These are phyloP conservation scores for Trichoderma sp. DNA, from an alignment of 2,329 filamentous ascomycete genomes.

Conservation along the genomic window DNA sequence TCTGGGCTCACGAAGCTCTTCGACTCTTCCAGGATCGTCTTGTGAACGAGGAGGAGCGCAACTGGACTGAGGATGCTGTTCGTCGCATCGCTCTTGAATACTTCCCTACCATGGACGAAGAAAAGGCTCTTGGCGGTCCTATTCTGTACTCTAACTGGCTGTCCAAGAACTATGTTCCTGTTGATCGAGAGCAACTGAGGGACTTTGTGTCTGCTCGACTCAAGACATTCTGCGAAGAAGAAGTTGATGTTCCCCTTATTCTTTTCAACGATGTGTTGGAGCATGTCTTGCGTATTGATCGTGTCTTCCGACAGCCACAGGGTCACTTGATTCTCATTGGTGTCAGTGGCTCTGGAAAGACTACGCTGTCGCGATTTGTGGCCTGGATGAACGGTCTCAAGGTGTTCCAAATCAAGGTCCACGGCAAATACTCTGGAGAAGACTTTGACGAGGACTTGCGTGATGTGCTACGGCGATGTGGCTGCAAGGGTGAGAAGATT, in stretches of 20 bases:
- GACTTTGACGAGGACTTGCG: slow-evolving; percentile 98
- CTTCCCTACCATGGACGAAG: slow-evolving; percentile 94
- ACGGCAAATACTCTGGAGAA: slow-evolving; percentile 96
- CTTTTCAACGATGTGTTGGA: slow-evolving; percentile 99
- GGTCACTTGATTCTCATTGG: slow-evolving; percentile 98
- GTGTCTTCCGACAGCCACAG: slow-evolving; percentile 97
- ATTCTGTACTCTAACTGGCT: slow-evolving; percentile 99
- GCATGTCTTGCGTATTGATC: slow-evolving; percentile 96
- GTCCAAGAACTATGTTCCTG: slow-evolving; percentile 96
- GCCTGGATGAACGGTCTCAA: slow-evolving; percentile 99
- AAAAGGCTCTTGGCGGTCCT: slow-evolving; percentile 84
- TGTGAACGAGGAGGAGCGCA: slow-evolving; percentile 88
- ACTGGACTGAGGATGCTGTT: slow-evolving; percentile 92
- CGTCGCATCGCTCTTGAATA: slow-evolving; percentile 83
- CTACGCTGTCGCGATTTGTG: slow-evolving; percentile 94
- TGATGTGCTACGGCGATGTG: slow-evolving; percentile 88
- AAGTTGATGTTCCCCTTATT: slow-evolving; percentile 96
- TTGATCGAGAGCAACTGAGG: slow-evolving; percentile 90
- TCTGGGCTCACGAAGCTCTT: slow-evolving; percentile 97
- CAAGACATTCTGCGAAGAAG: slow-evolving; percentile 98
- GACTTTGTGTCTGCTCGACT: slow-evolving; percentile 97
- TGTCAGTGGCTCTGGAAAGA: slow-evolving; percentile 98
- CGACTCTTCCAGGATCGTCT: slow-evolving; percentile 97
- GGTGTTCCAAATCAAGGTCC: slow-evolving; percentile 99
- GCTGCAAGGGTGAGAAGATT: slow-evolving; percentile 98